Percentiles rank a stretch among this genome's conserved stretches.
phyloP scores from a whole-genome alignment of 495 filamentous ascomycete genomes.

The Cudoniella acicularis region DNA sequence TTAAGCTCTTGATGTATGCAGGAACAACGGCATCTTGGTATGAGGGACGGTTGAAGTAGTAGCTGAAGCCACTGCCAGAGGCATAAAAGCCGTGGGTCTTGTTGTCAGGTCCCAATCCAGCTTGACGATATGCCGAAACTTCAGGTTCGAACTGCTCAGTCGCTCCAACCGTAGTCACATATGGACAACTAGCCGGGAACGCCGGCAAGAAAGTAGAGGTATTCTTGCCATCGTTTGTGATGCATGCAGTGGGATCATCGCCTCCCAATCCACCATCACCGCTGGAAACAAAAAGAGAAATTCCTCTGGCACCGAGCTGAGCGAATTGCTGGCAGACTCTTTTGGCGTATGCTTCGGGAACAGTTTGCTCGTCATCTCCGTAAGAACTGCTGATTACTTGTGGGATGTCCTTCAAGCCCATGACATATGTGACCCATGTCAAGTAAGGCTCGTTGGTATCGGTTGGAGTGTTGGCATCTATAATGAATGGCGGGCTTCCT shows the following conservation, averaged over 20 bases:
- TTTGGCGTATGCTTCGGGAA: conserved; percentile 60
- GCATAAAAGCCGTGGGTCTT: conserved; percentile 41
- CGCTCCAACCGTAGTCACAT: conserved; percentile 74
- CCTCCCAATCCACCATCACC: conserved; percentile 66
- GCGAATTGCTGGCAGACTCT: conserved; percentile 69
- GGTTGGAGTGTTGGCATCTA: conserved; percentile 45
- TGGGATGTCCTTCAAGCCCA: conserved; percentile 62
- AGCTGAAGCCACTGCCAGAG: conserved; percentile 67
- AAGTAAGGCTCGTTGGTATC: conserved; percentile 79
- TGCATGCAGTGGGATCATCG: conserved; percentile 45
- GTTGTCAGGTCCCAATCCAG: conserved; percentile 34
- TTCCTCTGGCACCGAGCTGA: conserved; percentile 67
- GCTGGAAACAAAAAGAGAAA: conserved; percentile 64
- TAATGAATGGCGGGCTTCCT: conserved; percentile 55
- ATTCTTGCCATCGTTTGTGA: conserved; percentile 62
- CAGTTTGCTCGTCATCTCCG: conserved; percentile 60
- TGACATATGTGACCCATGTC: conserved; percentile 68
- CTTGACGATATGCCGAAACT: conserved; percentile 52
- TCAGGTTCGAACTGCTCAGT: conserved; percentile 54
- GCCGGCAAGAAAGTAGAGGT: conserved; percentile 59
- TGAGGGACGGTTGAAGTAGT: conserved; percentile 56
- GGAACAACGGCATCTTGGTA: conserved; percentile 61
- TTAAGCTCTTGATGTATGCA: conserved; percentile 45
- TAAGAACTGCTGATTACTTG: conserved; percentile 74
- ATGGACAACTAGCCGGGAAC: conserved; percentile 78